Evolutionary conservation across 2,329 filamentous ascomycete genomes (phyloP), one percentile per base, ranked within the genome.

Genomic region (Exophiala dermatitidis): DNA sequence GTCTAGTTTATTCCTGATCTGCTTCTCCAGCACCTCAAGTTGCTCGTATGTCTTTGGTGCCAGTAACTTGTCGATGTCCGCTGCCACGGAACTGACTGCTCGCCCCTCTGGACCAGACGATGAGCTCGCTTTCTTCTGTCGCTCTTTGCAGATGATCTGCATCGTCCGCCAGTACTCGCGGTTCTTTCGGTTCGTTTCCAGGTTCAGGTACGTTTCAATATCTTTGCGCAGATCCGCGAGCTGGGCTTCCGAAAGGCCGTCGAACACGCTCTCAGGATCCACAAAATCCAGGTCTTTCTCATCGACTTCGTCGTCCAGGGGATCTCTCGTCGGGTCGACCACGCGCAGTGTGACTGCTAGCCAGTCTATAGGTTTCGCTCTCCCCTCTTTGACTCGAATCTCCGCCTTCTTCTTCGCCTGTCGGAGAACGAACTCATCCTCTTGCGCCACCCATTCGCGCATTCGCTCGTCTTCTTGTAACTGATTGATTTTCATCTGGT

Each of bases 381-480:
- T 83, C 7, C 87, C 86, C 69, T 94, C 90, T 63, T 90, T 88
- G 43, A 97, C 90, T 38, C 93, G 85, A 62, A 98, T 94, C 60
- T 90, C 88, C 40, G 93, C 91, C 75, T 96, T 97, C 76, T 94
- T 97, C 77, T 97, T 98, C 44, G 91, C 86, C 72, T 98, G 93
- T 71, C 90, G 90, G 65, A 98, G 75, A 52, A 97, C 93, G 66
- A 98, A 98, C 60, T 86, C 84, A 73, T 98, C 93, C 70, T 98
- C 93, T 64, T 95, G 88, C 48, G 91, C 88, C 19, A 97, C 88
- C 77, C 93, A 98, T 66, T 85, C 80, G 29, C 83, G 78, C 60
- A 84, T 86, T 66, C 89, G 85, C 66, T 90, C 84, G 64, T 90
- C 86, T 66, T 89, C 81, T 53, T 85, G 85, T 57, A 88, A 71